Evolutionary conservation across 1,284 basidiomycete genomes (phyloP), one percentile per base, ranked within the genome.

Genomic region (Fomitopsis palustris): DNA sequence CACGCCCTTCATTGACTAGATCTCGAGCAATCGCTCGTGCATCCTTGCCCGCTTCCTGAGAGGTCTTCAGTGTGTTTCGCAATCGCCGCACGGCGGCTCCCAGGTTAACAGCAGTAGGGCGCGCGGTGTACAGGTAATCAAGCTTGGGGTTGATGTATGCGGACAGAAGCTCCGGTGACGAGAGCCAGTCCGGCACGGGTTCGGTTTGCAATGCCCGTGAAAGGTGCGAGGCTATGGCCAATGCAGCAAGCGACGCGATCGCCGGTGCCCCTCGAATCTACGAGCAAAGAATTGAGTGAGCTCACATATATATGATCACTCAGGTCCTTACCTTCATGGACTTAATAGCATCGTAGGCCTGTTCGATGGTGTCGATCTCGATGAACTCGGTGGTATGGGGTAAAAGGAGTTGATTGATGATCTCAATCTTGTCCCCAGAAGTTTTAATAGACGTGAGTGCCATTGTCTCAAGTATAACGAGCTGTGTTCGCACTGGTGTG

Each of bases 101-200:
- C 19, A 97, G 87, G 75, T 97, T 96, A 67, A 97, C 95, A 3
- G 95, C 95, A 0, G 95, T 97, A 7, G 95, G 95, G n/a, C 95
- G 84, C 3, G 95, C 90, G 0, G 88, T 92, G 71, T 84, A 86
- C 14, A 97, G 82, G 72, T 86, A 89, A 52, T 86, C 82, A 53
- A 94, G 81, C 45, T 85, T 80, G 0, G 82, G 78, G 45, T 76
- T 70, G 58, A 92, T 69, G 68, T 89, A 75, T 0, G 72, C 70
- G 60, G 79, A 75, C 29, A 94, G 75, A 1, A 76, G 71, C 1
- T 75, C 71, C 0, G 81, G 69, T 2, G 82, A 82, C 6, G 75
- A 64, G 42, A 91, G 72, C 66, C 78, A 85, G 17, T 78, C 76
- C 0, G 86, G 83, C 9, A 65, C 52, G 0, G 81, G 77, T 0